Base-by-base conservation (phyloP, 2,329 filamentous ascomycete species). In the Metarhizium sp. region DNA sequence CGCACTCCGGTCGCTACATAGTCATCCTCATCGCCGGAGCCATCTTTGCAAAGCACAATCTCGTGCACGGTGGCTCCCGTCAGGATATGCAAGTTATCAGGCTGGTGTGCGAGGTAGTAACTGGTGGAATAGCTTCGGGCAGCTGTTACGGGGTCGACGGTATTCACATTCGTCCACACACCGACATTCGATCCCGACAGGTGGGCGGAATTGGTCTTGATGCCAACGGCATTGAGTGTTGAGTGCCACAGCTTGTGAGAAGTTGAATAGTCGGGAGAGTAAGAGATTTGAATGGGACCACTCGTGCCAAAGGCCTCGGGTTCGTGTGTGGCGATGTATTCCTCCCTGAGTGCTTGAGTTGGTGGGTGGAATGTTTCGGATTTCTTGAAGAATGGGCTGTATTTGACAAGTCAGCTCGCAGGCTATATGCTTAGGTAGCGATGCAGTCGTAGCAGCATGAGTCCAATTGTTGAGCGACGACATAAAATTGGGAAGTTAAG, bases 231-330 rank as follows among this genome's bases (percentile, higher is more conserved):
- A 45, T 75, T 72, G 45, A 81, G 63, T 0, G 77, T 73, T 60
- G 3, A 76, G 57, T 78, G 75, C 74, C 77, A 80, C 29, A 75
- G 63, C 4, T 67, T 61, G 57, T 79, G 75, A 1, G 72, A 72
- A 4, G 68, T 62, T 1, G 69, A 69, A 52, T 71, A 74, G 18
- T 75, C 64, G 1, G 64, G 66, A 8, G 69, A 60, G 58, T 78
- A 79, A 8, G 75, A 77, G 42, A 78, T 67, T 11, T 78, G 74
- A 18, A 81, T 71, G 1, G 78, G 77, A 0, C 79, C 78, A 3
- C 61, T 61, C 6, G 62, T 67, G 8, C 78, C 78, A 48, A 79
- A 68, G 6, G 70, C 65, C 8, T 60, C 61, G n/a, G 62, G 59
- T 50, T 76, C 69, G 47, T 74, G 73, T 2, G 68, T 61, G 42